phyloP scores from a whole-genome alignment of 768 basidiomycete species.

The Agaricus subrufescens region DNA sequence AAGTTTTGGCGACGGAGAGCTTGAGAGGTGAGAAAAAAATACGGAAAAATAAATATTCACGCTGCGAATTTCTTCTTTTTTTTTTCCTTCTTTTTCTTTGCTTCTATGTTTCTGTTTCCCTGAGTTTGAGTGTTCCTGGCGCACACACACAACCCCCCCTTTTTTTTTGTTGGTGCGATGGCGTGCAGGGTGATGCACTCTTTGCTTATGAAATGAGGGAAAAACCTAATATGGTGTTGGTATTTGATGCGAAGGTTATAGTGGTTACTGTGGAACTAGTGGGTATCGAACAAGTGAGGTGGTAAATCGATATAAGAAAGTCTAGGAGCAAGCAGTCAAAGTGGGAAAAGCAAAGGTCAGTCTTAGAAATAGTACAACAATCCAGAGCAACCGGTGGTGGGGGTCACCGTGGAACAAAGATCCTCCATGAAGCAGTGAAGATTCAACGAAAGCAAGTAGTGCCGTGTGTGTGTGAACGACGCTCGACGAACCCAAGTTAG shows the following conservation, averaged over 20 bases:
- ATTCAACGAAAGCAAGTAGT: neutral
- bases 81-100: too few species aligned
- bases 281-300: neutral
- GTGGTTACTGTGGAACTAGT: neutral
- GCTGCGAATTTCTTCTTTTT: too few species aligned
- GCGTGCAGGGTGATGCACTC: too few species aligned
- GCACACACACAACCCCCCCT: too few species aligned
- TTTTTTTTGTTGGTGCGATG: too few species aligned
- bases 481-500: neutral
- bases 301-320: neutral
- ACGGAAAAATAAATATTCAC: too few species aligned
- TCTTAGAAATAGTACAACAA: neutral
- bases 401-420: neutral
- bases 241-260: neutral
- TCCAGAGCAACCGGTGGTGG: neutral
- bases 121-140: too few species aligned
- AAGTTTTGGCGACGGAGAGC: too few species aligned
- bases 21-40: too few species aligned
- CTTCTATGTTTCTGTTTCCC: too few species aligned
- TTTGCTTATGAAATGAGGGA: neutral
- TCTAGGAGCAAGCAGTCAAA: neutral
- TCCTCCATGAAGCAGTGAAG: neutral
- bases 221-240: neutral
- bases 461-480: neutral
- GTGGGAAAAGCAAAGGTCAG: neutral